Percentiles rank a stretch among this genome's conserved stretches.
Conservation (phyloP, 768 basidiomycete genomes). For the Podaxis sp. region DNA sequence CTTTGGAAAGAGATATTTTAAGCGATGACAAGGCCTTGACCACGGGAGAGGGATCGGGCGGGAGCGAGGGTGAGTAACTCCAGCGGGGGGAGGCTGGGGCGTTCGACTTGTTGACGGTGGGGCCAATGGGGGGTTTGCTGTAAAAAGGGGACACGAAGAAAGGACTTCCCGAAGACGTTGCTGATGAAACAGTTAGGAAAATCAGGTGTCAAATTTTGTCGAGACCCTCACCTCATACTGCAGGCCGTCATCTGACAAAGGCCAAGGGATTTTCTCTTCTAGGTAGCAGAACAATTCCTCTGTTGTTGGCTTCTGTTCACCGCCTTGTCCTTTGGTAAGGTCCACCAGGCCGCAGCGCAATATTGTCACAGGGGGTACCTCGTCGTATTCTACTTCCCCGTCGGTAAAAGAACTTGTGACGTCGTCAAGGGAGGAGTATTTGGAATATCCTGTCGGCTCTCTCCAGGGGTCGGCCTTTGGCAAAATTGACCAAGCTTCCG, state of each 20-base stretch:
- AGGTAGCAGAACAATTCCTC: slow-evolving; percentile 61
- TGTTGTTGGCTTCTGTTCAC: slow-evolving; percentile 43
- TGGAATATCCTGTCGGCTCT: slow-evolving; percentile 44
- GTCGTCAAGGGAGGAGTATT: slow-evolving; percentile 47
- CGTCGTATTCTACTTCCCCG: no score
- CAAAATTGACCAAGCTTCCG: slow-evolving; percentile 53
- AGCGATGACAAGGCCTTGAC: slow-evolving; percentile 36
- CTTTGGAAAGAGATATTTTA: slow-evolving; percentile 34
- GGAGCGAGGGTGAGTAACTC: slow-evolving; percentile 37
- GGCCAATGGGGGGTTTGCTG: slow-evolving; percentile 27
- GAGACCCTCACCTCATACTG: slow-evolving; percentile 49
- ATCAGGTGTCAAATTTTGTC: background rate
- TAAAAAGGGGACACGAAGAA: slow-evolving; percentile 51
- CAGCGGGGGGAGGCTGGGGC: slow-evolving; percentile 30
- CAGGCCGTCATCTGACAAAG: slow-evolving; percentile 50
- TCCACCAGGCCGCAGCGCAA: slow-evolving; percentile 65
- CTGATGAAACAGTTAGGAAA: slow-evolving; percentile 18
- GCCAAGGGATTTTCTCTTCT: slow-evolving; percentile 58
- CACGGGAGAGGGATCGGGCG: slow-evolving; percentile 36
- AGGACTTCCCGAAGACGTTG: slow-evolving; percentile 66
- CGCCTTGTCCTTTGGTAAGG: slow-evolving; percentile 35
- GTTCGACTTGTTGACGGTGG: slow-evolving; percentile 23
- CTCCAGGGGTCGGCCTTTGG: slow-evolving; percentile 52
- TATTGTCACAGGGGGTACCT: slow-evolving; percentile 52
- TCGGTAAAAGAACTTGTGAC: slow-evolving; percentile 32